Conservation (phyloP, 257 asterid genomes). For the Przewalskia tangutica region DNA sequence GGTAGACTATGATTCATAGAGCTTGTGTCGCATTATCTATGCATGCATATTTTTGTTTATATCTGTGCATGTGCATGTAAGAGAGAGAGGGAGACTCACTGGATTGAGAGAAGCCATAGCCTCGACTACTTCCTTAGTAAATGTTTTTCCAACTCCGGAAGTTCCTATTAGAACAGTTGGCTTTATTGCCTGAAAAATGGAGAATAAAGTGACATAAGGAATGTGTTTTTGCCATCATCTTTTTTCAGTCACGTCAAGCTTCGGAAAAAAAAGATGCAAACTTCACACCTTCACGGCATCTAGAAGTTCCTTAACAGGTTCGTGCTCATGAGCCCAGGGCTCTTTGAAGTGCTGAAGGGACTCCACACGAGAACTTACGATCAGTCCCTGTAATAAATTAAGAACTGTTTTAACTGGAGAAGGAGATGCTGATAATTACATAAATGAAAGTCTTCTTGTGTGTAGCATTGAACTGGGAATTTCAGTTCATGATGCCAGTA, state of each 20-base stretch:
- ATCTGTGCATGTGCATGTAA: background rate
- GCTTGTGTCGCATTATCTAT: background rate
- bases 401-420: background rate
- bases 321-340: slow-evolving; percentile 91
- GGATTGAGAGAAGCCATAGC: slow-evolving; percentile 80
- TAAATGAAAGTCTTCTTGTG: background rate
- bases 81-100: slow-evolving; percentile 24
- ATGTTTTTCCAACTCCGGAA: slow-evolving; percentile 78
- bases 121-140: slow-evolving; percentile 71
- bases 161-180: slow-evolving; percentile 88
- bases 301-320: slow-evolving; percentile 56
- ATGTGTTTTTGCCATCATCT: background rate
- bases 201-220: background rate
- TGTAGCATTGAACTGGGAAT: background rate
- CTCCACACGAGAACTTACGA: slow-evolving; percentile 64
- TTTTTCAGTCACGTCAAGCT: background rate
- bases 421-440: background rate
- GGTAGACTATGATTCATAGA: background rate
- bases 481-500: slow-evolving; percentile 8
- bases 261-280: background rate
- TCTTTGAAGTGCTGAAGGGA: slow-evolving; percentile 83
- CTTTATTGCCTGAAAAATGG: slow-evolving; percentile 47
- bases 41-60: background rate
- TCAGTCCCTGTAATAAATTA: slow-evolving; percentile 46
- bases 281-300: slow-evolving; percentile 71